A percentile compares a stretch with the other conserved stretches of the same genome.
Conservation (phyloP, 2,329 filamentous ascomycete species). For the Aspergillus pseudoterreus region DNA sequence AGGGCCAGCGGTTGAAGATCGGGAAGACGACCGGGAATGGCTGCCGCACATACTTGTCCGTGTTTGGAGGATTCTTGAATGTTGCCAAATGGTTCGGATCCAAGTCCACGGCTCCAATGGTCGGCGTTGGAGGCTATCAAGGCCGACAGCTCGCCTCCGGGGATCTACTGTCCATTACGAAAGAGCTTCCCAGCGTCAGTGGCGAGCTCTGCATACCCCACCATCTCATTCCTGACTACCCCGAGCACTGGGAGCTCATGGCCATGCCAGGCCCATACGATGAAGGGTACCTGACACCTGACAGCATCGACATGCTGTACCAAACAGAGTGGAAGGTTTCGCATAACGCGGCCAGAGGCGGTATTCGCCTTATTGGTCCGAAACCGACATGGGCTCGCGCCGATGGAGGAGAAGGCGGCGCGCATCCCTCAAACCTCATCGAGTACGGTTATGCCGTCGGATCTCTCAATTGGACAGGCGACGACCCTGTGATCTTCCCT, state of each 20-base stretch:
- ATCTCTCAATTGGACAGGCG: constrained; percentile 59
- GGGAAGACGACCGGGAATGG: constrained; percentile 52
- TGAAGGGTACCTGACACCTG: constrained; percentile 49
- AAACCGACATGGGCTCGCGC: constrained; percentile 56
- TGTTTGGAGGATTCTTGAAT: constrained; percentile 53
- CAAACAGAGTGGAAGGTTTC: constrained; percentile 56
- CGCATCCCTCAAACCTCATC: constrained; percentile 58
- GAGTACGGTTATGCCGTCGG: constrained; percentile 60
- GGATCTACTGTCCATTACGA: constrained; percentile 48
- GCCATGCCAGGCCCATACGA: constrained; percentile 57
- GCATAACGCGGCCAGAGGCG: constrained; percentile 59
- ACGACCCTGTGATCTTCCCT: constrained; percentile 58
- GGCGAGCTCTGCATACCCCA: constrained; percentile 41
- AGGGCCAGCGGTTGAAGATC: constrained; percentile 53
- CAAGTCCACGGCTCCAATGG: constrained; percentile 57
- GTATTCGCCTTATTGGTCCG: constrained; percentile 58
- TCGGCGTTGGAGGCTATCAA: constrained; percentile 59
- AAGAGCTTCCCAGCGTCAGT: constrained; percentile 32
- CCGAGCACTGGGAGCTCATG: constrained; percentile 50
- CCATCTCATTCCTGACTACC: constrained; percentile 47
- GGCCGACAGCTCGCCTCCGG: constrained; percentile 54
- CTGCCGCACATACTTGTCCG: constrained; percentile 57
- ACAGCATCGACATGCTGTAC: constrained; percentile 58
- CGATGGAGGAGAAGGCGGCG: constrained; percentile 61
- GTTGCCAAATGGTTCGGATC: constrained; percentile 57